Conservation (phyloP, 208 protist species). For the Crithidia acanthocephali region DNA sequence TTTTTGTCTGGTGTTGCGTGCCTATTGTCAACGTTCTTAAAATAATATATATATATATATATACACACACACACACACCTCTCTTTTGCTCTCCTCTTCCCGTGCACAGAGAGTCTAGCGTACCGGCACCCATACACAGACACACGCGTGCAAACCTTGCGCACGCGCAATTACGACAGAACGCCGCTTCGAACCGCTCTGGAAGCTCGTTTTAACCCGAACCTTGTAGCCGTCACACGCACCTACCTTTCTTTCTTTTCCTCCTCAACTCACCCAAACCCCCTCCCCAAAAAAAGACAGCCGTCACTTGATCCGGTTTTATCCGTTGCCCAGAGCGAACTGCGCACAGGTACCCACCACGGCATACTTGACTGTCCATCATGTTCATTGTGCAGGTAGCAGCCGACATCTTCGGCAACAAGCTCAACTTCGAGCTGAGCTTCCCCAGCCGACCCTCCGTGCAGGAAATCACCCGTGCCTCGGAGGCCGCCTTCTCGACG, state of each 20-base stretch:
- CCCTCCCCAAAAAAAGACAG: background rate
- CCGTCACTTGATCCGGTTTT: no score
- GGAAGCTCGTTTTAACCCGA: background rate
- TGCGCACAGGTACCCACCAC: background rate
- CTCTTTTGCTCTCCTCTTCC: no score
- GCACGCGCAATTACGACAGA: no score
- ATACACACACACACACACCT: no score
- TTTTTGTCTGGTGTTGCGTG: no score
- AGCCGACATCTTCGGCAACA: slow-evolving; percentile 90
- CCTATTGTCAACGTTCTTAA: no score
- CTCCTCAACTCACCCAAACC: background rate
- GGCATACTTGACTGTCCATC: background rate
- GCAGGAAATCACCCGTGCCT: slow-evolving; percentile 65
- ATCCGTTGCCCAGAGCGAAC: no score
- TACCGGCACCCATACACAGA: no score
- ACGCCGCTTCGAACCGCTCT: background rate
- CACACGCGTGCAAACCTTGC: no score
- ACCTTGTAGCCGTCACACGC: background rate
- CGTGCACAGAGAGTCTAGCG: no score
- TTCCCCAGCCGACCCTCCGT: slow-evolving; percentile 74
- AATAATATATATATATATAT: background rate
- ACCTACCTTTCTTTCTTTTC: background rate
- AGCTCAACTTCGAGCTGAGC: slow-evolving; percentile 91
- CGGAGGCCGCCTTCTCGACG: slow-evolving; percentile 73
- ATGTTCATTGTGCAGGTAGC: slow-evolving; percentile 90